Conservation (phyloP, 768 basidiomycete genomes). For the Nidularia sp. region DNA sequence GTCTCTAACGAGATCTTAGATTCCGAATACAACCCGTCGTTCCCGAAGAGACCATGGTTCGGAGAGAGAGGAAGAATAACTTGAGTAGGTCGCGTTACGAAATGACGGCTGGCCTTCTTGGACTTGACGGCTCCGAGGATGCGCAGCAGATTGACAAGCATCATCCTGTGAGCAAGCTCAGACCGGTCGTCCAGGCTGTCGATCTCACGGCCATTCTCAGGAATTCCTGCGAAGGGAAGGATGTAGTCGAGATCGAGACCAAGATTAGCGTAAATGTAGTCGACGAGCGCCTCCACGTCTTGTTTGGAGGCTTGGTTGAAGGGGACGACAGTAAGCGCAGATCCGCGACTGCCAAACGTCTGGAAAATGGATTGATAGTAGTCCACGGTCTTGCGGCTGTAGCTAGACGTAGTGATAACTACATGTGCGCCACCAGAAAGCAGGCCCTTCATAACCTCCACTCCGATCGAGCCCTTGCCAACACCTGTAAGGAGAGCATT, state of each 20-base stretch:
- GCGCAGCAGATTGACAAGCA: slow-evolving; percentile 95
- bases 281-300: slow-evolving; percentile 95
- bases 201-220: slow-evolving; percentile 98
- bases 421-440: slow-evolving; percentile 95
- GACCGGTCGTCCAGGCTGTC: slow-evolving; percentile 96
- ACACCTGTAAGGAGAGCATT: slow-evolving; percentile 97
- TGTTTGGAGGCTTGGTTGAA: slow-evolving; percentile 99
- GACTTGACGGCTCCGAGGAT: slow-evolving; percentile 96
- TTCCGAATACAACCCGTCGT: slow-evolving; percentile 96
- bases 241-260: slow-evolving; percentile 98
- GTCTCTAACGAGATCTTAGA: slow-evolving; percentile 98
- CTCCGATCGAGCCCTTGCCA: slow-evolving; percentile 96
- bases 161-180: slow-evolving; percentile 96
- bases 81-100: slow-evolving; percentile 97
- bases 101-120: slow-evolving; percentile 96
- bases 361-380: slow-evolving; percentile 99
- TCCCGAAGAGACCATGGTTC: slow-evolving; percentile 97
- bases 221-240: slow-evolving; percentile 96
- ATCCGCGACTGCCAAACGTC: slow-evolving; percentile 89
- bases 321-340: slow-evolving; percentile 95
- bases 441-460: slow-evolving; percentile 95
- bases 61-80: slow-evolving; percentile 97
- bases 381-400: slow-evolving; percentile 92
- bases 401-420: slow-evolving; percentile 96
- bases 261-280: slow-evolving; percentile 95